Evolutionary conservation across 305 asterid genomes (phyloP).

Genomic region (Fraxinus greggii): DNA sequence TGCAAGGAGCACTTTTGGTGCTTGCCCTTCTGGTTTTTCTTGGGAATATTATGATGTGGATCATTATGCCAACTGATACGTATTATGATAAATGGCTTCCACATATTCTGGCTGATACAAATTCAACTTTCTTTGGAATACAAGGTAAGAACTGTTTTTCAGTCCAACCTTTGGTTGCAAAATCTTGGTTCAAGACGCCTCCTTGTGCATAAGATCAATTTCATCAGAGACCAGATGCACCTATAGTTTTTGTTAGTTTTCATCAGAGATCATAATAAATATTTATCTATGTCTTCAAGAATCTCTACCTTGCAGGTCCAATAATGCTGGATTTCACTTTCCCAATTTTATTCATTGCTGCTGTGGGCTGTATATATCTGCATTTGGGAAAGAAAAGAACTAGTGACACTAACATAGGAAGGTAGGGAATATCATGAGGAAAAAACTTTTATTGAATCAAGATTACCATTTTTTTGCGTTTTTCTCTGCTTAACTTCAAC

Average conservation of each 20-base stretch:
- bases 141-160: slow-evolving; percentile 48
- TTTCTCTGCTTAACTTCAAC: not conserved
- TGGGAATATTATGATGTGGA: slow-evolving; percentile 94
- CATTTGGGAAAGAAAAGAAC: slow-evolving; percentile 57
- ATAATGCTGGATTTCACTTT: slow-evolving; percentile 89
- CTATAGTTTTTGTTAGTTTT: not conserved
- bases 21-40: slow-evolving; percentile 63
- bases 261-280: not conserved
- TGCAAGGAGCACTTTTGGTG: slow-evolving; percentile 47
- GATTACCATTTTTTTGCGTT: not conserved
- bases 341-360: slow-evolving; percentile 89
- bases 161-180: not conserved
- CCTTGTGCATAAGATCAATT: not conserved
- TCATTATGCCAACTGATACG: slow-evolving; percentile 81
- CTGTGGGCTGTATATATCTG: slow-evolving; percentile 75
- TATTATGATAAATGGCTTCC: slow-evolving; percentile 75
- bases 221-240: not conserved
- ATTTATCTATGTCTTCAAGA: not conserved
- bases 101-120: slow-evolving; percentile 60
- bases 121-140: slow-evolving; percentile 76
- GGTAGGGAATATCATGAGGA: slow-evolving; percentile 27
- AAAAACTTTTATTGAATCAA: not conserved
- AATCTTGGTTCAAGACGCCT: not conserved
- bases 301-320: slow-evolving; percentile 52
- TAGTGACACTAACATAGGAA: slow-evolving; percentile 14